These are phyloP conservation scores for Ascosphaera apis DNA, from an alignment of 2,329 filamentous ascomycete genomes.

Conservation along the genomic window DNA sequence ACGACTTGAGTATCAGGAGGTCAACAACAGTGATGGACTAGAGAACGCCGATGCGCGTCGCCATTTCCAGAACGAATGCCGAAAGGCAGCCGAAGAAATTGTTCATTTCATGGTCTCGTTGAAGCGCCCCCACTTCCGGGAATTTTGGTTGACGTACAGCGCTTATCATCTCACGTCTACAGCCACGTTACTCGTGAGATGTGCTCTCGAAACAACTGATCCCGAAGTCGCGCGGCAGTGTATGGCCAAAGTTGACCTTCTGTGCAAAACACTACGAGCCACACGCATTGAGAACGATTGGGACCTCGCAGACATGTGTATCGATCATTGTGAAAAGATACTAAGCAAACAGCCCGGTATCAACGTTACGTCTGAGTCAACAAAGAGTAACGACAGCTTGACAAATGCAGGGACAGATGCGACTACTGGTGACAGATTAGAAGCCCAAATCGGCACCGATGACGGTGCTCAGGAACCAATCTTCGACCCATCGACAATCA, in stretches of 20 bases:
- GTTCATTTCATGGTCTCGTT: constrained; percentile 27
- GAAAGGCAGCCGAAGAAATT: constrained; percentile 22
- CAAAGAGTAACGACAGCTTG: neutral
- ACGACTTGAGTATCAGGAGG: constrained; percentile 24
- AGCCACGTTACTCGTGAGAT: constrained; percentile 29
- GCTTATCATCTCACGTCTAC: constrained; percentile 31
- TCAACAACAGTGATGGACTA: constrained; percentile 17
- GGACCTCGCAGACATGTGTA: constrained; percentile 31
- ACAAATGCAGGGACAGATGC: neutral
- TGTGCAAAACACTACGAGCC: constrained; percentile 24
- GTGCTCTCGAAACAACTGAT: constrained; percentile 28
- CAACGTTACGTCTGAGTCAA: constrained; percentile 2
- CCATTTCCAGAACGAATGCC: constrained; percentile 25
- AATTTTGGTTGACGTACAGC: constrained; percentile 30
- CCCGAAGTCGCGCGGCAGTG: constrained; percentile 22
- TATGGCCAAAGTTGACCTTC: constrained; percentile 24
- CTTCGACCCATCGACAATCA: constrained; percentile 13
- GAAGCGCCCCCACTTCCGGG: constrained; percentile 23
- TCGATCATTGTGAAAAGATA: constrained; percentile 26
- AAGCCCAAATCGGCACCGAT: constrained; percentile 3
- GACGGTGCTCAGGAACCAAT: constrained; percentile 4
- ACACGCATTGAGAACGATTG: constrained; percentile 28
- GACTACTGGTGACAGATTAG: constrained; percentile 1
- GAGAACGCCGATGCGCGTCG: constrained; percentile 25
- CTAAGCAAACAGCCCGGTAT: constrained; percentile 18